phyloP scores from a whole-genome alignment of 2,329 filamentous ascomycete genomes.

The Phyllosticta ampelicida region DNA sequence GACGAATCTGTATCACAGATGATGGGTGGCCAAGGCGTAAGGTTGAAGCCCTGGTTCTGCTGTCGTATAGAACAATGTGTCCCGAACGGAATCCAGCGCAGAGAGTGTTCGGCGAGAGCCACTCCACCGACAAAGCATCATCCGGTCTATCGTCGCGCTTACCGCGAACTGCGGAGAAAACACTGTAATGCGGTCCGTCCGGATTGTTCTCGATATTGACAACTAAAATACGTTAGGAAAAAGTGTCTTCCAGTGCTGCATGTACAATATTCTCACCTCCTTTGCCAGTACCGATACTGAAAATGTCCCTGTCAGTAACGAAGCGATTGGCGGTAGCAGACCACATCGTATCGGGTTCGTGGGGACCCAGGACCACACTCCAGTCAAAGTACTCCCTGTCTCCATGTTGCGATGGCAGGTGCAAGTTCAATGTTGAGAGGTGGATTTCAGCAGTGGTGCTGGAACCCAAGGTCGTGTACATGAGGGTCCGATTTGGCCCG shows the following conservation, averaged over 20 bases:
- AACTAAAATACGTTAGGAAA: background rate
- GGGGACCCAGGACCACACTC: background rate
- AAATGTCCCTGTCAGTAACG: background rate
- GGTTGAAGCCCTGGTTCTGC: background rate
- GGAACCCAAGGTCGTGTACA: slow-evolving; percentile 3
- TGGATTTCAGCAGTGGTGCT: background rate
- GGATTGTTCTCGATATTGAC: background rate
- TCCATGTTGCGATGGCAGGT: background rate
- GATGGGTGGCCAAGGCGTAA: slow-evolving; percentile 2
- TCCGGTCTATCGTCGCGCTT: background rate
- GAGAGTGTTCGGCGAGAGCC: slow-evolving; percentile 1
- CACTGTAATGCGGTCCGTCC: background rate
- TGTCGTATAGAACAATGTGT: slow-evolving; percentile 5
- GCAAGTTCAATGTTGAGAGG: background rate
- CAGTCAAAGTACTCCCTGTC: background rate
- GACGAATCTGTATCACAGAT: slow-evolving; percentile 4
- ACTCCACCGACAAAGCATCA: slow-evolving; percentile 1
- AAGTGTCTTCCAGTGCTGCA: background rate
- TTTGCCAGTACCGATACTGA: slow-evolving; percentile 1
- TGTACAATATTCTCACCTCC: background rate
- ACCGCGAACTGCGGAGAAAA: background rate
- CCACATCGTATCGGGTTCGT: background rate
- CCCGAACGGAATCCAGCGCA: slow-evolving; percentile 4
- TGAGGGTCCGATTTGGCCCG: background rate
- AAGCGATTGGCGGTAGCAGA: background rate